Base-by-base conservation (phyloP, 306 rosid genomes). In the Ochetophila trinervis region DNA sequence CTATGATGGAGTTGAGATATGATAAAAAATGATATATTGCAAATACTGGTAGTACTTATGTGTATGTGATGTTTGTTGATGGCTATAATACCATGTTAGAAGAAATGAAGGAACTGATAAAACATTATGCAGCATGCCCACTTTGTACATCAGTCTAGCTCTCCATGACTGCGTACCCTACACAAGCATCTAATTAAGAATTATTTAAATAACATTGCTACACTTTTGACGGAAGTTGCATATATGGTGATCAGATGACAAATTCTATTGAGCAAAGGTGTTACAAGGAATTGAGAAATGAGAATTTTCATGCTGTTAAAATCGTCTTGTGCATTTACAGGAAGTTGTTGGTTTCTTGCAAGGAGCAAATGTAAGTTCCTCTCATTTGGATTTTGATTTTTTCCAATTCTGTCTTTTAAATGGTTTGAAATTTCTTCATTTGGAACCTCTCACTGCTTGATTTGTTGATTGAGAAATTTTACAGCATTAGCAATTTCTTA, bases 331-430 rank as follows among this genome's bases (percentile, higher is more conserved):
- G 87, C 76, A 88, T 94, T 59, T 94, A 88, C 85, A 83, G 76
- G 82, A 94, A 94, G 76, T 76, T 94, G 75, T 56, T 90, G 75
- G 62, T 68, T 73, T 83, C 95, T 64, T 94, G 99, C 77, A 90
- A 80, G 82, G 97, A 86, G 74, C 97, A 90, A 75, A 84, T 94
- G 99, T 94, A 81, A 84, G 99, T 81, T 66, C 70, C 23, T 66
- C 53, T 27, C 32, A 27, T 27, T 27, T 27, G 32, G 4, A 27
- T 27, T 27, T 27, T 27, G 2, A 27, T 73, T 48, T 78, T 9
- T 67, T 44, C 70, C 51, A 40, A n/a, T 34, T 54, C 30, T 53
- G 32, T 20, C 66, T 65, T 68, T 45, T 42, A 60, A 53, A 48
- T 58, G 42, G 19, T 61, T 32, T 12, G 45, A 68, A 27, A 34